These are phyloP conservation scores for Backusella psychrophila DNA, from an alignment of 192 early-diverging fungal species.

Conservation along the genomic window DNA sequence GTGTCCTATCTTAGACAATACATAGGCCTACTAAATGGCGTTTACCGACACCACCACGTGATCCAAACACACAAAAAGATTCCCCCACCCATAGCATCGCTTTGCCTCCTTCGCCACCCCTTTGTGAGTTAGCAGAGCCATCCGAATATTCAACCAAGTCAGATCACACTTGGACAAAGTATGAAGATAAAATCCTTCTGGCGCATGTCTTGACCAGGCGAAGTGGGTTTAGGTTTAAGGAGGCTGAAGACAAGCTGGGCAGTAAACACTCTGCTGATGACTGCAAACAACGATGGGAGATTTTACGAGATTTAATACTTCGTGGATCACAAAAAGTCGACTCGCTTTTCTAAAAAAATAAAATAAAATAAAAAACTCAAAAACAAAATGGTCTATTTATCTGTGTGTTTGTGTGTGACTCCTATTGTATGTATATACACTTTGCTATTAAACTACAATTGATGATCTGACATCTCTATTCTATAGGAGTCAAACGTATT, in stretches of 20 bases:
- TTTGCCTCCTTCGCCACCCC: conserved; percentile 2
- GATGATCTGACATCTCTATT: neutral
- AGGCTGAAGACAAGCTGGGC: neutral
- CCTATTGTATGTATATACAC: neutral
- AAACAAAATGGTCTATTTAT: neutral
- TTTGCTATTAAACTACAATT: neutral
- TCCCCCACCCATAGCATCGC: neutral
- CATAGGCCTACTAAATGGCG: conserved; percentile 5
- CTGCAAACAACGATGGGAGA: conserved; percentile 4
- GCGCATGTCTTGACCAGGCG: conserved; percentile 3
- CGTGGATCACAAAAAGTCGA: conserved; percentile 7
- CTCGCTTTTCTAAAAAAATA: neutral
- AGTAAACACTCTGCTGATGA: conserved; percentile 1
- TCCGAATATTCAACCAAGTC: neutral
- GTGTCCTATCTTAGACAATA: neutral
- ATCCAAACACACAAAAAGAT: neutral
- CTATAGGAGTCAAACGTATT: neutral
- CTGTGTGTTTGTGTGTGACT: neutral
- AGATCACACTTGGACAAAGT: conserved; percentile 1
- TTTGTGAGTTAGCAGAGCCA: neutral
- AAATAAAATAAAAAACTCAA: neutral
- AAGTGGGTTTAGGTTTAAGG: conserved; percentile 9
- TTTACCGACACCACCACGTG: conserved; percentile 19
- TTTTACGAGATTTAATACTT: conserved; percentile 12
- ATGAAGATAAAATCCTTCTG: conserved; percentile 11